Base-by-base conservation (phyloP, 139 green algal genomes). In the Tetraselmis striata region DNA sequence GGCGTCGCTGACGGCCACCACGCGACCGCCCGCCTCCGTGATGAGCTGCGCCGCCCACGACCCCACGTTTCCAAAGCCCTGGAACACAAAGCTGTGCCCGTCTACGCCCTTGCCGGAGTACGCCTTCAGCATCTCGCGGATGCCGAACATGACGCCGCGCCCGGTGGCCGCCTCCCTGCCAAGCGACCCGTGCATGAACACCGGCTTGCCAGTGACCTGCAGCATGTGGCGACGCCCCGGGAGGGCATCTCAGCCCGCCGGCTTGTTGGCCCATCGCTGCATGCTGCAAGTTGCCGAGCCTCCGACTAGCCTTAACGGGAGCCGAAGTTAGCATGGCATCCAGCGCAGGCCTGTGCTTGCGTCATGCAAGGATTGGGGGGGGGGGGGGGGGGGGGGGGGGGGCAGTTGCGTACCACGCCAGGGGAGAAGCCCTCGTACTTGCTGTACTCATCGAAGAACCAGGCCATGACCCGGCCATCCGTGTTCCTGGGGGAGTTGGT, bases 1-100 rank as follows among this genome's bases (percentile, higher is more conserved):
- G n/a, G 88, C 87, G 85, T 98, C 95, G 5, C 90, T 89, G n/a
- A 98, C 87, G 0, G 92, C 94, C 2, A 95, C 84, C 27, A 98
- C 90, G 59, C 89, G 90, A 77, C 87, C 94, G 24, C 94, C 95
- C 24, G 90, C 80, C 75, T 97, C 90, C 26, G 89, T 32, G 28
- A 97, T 85, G 77, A 95, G 87, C 80, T 96, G 81, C 22, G 88
- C 88, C 0, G 88, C 87, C 87, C 88, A 93, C 1, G 83, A 80
- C 0, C 88, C 91, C 77, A 98, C 94, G 82, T 98, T 98, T 83
- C 95, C 95, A 92, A 97, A 98, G 31, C 95, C 95, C 92, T 97
- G 90, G 78, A 85, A 11, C 25, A 94, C 93, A 81, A 95, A 95
- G 2, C 77, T 91, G 75, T 94, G 93, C 77, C 92, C 90, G 29